A percentile compares a stretch with the other conserved stretches of the same genome.
Conservation (phyloP, 306 rosid species). For the Senna siamea region DNA sequence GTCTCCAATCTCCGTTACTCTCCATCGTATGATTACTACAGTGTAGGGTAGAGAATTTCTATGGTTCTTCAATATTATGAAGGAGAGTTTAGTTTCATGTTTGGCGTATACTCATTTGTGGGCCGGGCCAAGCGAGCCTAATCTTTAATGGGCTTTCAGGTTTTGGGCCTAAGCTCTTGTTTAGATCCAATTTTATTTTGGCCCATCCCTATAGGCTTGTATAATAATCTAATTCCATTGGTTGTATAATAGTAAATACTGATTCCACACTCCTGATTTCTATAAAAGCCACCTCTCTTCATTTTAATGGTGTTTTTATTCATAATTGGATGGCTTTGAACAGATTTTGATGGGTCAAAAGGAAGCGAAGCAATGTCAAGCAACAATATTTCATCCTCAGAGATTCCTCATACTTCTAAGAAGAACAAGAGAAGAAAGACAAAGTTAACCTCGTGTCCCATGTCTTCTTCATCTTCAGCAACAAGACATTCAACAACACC, state of each 20-base stretch:
- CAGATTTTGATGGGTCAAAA: slow-evolving; percentile 56
- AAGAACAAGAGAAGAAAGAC: slow-evolving; percentile 60
- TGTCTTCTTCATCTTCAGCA: slow-evolving; percentile 45
- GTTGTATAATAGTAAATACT: too few species aligned
- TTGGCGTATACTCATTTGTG: too few species aligned
- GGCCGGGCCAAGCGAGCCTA: too few species aligned
- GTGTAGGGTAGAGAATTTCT: too few species aligned
- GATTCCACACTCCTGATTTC: not conserved
- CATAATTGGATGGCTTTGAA: not conserved
- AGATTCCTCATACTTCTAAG: slow-evolving; percentile 52
- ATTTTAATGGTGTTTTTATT: not conserved
- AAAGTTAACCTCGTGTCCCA: slow-evolving; percentile 43
- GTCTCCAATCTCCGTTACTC: too few species aligned
- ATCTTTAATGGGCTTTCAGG: not conserved
- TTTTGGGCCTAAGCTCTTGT: not conserved
- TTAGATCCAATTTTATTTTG: not conserved
- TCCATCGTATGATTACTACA: too few species aligned
- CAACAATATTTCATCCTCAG: slow-evolving; percentile 46
- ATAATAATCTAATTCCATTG: too few species aligned
- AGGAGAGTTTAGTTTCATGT: too few species aligned
- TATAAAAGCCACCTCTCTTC: not conserved
- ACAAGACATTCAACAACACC: slow-evolving; percentile 55
- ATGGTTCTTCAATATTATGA: too few species aligned
- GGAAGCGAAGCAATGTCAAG: slow-evolving; percentile 43
- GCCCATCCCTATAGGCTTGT: not conserved